Percentiles rank a stretch among this genome's conserved stretches.
These are phyloP conservation scores for Fraxinus nigra DNA, from an alignment of 305 asterid species.

Conservation along the genomic window DNA sequence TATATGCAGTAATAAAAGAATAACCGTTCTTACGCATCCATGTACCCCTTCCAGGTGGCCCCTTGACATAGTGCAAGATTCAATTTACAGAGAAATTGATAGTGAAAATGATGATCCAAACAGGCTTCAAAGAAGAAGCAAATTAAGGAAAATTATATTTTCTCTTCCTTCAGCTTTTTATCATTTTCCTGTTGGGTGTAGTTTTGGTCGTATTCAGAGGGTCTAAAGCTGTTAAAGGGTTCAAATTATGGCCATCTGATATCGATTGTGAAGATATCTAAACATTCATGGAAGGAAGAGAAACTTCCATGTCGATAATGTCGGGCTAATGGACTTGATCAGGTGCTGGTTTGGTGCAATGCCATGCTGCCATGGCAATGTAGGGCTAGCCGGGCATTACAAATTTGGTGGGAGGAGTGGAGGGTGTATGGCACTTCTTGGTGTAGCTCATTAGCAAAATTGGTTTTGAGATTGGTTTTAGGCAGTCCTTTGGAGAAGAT, in stretches of 20 bases:
- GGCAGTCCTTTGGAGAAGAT: slow-evolving; percentile 65
- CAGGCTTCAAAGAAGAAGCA: slow-evolving; percentile 2
- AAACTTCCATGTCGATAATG: slow-evolving; percentile 65
- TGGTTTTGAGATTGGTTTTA: slow-evolving; percentile 51
- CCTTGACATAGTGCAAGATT: neutral
- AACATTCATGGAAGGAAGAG: slow-evolving; percentile 65
- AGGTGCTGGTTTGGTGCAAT: slow-evolving; percentile 89
- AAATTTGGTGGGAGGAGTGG: slow-evolving; percentile 83
- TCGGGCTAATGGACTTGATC: slow-evolving; percentile 67
- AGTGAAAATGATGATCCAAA: neutral
- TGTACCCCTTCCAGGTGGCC: neutral
- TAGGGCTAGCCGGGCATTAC: slow-evolving; percentile 84
- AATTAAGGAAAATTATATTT: slow-evolving; percentile 21
- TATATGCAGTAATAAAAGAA: too few species aligned
- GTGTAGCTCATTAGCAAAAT: slow-evolving; percentile 41
- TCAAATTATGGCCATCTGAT: slow-evolving; percentile 60
- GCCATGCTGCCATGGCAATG: slow-evolving; percentile 85
- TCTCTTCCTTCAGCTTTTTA: slow-evolving; percentile 65
- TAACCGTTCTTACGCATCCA: neutral
- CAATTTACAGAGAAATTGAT: neutral
- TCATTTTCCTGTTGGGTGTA: slow-evolving; percentile 57
- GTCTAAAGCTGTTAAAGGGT: slow-evolving; percentile 49
- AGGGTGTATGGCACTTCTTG: slow-evolving; percentile 72
- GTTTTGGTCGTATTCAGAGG: slow-evolving; percentile 57
- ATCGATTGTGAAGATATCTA: slow-evolving; percentile 47